Base-by-base conservation (phyloP, 805 yeast species). In the Hanseniaspora pseudoguilliermondii region DNA sequence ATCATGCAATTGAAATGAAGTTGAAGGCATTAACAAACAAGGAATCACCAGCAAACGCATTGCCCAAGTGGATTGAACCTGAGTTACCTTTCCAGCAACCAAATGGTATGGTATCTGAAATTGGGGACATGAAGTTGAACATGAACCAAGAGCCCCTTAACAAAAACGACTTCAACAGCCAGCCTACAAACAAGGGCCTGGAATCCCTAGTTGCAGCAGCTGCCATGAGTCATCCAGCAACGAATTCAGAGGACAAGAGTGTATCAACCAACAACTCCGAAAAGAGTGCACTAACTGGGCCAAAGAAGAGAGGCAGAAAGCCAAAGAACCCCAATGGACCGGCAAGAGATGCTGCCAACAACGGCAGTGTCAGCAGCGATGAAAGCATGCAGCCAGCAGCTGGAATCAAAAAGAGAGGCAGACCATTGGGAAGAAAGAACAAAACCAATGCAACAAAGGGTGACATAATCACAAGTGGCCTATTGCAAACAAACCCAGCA, bases 1-100 rank as follows among this genome's bases (percentile, higher is more conserved):
- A 93, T 67, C 87, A 93, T 51, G 97, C 90, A 69, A 93, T 93
- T 65, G 89, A 88, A 72, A 90, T 91, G 49, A 80, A 98, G 62
- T 77, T 93, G 62, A 93, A 89, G 61, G 95, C 89, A 63, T 75
- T 93, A 65, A 80, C 82, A 55, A 80, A 81, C 65, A 71, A 69
- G 47, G 59, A 50, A 10, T 59, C 52, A 16, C n/a, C 23, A 13
- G 5, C 25, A 2, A 18, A 15, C 2, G 41, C 47, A 11, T 34
- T 49, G 21, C 58, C 52, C 15, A 54, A 57, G 25, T 57, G 34
- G 56, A 46, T 48, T 5, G 49, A 44, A 39, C 54, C 49, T 21
- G 49, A 57, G 15, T 34, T 42, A 8, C 59, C 59, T 20, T 60
- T 60, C 36, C 61, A 60, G 10, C 66, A 65, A 41, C 70, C 70